Evolutionary conservation across 371 early-diverging fungal genomes (phyloP).

Genomic region (Mucor indicus): DNA sequence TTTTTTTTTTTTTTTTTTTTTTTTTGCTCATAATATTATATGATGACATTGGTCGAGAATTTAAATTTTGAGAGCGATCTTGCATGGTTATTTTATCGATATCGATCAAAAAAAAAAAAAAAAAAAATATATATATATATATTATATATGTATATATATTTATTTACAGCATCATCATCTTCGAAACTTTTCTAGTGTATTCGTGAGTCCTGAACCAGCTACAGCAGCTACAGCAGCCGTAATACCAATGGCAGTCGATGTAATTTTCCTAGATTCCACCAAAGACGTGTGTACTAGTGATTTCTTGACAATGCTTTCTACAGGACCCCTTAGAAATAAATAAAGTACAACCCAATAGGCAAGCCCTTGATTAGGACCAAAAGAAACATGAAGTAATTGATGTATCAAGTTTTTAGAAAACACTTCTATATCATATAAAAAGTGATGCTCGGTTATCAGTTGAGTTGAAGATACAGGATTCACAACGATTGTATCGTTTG

Average conservation of each 20-base stretch:
- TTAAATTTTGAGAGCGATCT: no score
- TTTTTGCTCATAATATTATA: no score
- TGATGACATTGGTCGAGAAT: no score
- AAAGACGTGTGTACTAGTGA: neutral
- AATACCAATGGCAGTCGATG: conserved; percentile 9
- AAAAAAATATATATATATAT: no score
- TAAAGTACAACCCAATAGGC: conserved; percentile 14
- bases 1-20: no score
- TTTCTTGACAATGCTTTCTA: conserved; percentile 1
- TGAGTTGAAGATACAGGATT: neutral
- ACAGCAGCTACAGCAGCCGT: conserved; percentile 14
- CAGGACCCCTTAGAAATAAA: conserved; percentile 16
- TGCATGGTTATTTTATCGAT: no score
- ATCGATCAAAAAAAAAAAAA: no score
- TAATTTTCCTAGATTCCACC: neutral
- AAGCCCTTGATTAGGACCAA: conserved; percentile 5
- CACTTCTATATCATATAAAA: neutral
- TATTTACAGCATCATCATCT: neutral
- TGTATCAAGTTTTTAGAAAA: neutral
- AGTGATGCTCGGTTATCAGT: neutral
- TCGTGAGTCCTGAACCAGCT: conserved; percentile 3
- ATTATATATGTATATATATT: no score
- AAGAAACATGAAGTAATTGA: conserved; percentile 2
- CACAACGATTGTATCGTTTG: neutral
- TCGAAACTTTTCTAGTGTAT: conserved; percentile 1